These are phyloP conservation scores for Fraxinus baroniana DNA, from an alignment of 305 asterid genomes.

Conservation along the genomic window DNA sequence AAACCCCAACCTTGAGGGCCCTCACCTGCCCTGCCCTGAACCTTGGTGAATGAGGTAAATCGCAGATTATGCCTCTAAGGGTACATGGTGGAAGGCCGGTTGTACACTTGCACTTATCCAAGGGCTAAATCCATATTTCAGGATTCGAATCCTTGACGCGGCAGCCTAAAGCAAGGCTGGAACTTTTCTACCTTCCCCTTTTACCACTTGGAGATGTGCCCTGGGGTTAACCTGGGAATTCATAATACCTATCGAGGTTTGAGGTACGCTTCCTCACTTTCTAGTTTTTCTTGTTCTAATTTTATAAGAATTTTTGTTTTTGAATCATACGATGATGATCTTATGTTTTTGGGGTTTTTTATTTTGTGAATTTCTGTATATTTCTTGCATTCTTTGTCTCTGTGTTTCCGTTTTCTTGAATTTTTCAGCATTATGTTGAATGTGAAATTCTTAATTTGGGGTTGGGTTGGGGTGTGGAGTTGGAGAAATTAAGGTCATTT, in stretches of 20 bases:
- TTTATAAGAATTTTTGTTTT: not conserved
- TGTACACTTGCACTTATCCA: too few relatives aligned
- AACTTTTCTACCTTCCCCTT: too few relatives aligned
- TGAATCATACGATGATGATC: not conserved
- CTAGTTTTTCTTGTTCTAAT: not conserved
- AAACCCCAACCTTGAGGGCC: too few relatives aligned
- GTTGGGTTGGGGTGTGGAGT: not conserved
- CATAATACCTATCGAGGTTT: not conserved
- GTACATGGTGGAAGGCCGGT: too few relatives aligned
- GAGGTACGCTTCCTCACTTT: not conserved
- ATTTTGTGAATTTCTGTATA: not conserved
- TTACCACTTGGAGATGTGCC: too few relatives aligned
- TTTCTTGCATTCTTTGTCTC: not conserved
- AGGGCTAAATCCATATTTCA: too few relatives aligned
- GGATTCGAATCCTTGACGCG: too few relatives aligned
- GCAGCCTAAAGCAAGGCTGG: too few relatives aligned
- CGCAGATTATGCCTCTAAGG: too few relatives aligned
- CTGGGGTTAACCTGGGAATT: not conserved
- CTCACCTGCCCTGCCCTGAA: too few relatives aligned
- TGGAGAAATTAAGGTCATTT: not conserved
- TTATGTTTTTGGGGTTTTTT: not conserved
- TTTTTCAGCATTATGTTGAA: not conserved
- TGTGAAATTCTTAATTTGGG: not conserved
- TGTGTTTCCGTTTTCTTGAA: not conserved
- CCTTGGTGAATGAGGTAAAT: too few relatives aligned